Percentiles rank a stretch among this genome's conserved stretches.
These are phyloP conservation scores for Diplotaxis tenuifolia DNA, from an alignment of 345 rosid species.

Conservation along the genomic window DNA sequence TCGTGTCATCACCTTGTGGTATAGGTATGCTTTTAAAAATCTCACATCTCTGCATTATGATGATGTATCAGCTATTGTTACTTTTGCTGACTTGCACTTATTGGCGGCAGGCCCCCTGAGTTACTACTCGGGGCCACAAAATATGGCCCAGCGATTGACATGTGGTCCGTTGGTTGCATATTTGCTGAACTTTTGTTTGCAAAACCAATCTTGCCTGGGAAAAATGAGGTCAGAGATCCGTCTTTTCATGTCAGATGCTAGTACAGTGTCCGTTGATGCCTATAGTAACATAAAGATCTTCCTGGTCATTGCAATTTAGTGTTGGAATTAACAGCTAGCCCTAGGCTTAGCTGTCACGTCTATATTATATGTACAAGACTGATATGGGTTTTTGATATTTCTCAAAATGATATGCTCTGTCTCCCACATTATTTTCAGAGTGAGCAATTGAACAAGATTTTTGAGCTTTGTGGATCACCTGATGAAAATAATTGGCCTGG, in stretches of 20 bases:
- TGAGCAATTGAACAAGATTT: conserved; percentile 66
- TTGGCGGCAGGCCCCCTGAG: conserved; percentile 77
- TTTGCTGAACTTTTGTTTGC: conserved; percentile 96
- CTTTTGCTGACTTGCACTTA: conserved; percentile 15
- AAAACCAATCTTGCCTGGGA: conserved; percentile 90
- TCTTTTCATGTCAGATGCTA: conserved; percentile 1
- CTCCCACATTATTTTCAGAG: conserved; percentile 41
- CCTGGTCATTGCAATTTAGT: not conserved
- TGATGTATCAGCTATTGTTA: conserved; percentile 7
- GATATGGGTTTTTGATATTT: no score
- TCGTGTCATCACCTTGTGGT: conserved; percentile 97
- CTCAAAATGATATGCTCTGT: not conserved
- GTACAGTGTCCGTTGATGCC: not conserved
- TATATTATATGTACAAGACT: no score
- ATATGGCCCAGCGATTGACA: conserved; percentile 95
- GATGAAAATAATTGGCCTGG: conserved; percentile 72
- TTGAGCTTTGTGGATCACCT: conserved; percentile 70
- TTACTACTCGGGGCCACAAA: conserved; percentile 94
- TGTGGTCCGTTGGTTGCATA: conserved; percentile 99
- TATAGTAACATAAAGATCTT: conserved; percentile 9
- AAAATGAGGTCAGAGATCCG: conserved; percentile 63
- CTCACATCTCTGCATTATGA: not conserved
- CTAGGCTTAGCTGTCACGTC: no score
- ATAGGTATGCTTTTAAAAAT: conserved; percentile 53
- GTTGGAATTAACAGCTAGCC: not conserved